A percentile compares a stretch with the other conserved stretches of the same genome.
Evolutionary conservation across 2,329 filamentous ascomycete species (phyloP).

Genomic region (Aspergillus brasiliensis): DNA sequence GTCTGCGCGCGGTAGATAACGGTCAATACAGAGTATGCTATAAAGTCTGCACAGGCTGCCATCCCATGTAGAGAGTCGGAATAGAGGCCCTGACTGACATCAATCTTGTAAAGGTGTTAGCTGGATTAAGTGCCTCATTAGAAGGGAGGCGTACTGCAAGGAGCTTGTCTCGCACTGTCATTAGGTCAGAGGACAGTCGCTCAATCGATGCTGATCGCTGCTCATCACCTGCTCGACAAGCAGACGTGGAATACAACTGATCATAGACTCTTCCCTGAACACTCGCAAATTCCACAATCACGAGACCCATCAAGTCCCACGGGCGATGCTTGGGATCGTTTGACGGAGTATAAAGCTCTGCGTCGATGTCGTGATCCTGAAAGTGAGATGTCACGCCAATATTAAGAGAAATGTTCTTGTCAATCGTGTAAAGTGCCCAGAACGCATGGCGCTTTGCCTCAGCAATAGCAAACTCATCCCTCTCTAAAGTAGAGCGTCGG

Average conservation of each 20-base stretch:
- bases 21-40: conserved; percentile 27
- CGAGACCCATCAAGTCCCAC: conserved; percentile 29
- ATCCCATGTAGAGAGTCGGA: conserved; percentile 28
- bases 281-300: conserved; percentile 24
- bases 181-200: conserved; percentile 24
- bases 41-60: conserved; percentile 30
- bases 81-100: conserved; percentile 26
- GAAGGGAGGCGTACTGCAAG: conserved; percentile 18
- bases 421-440: conserved; percentile 30
- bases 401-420: conserved; percentile 30
- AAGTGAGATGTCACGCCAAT: conserved; percentile 28
- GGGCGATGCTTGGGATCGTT: conserved; percentile 19
- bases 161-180: conserved; percentile 25
- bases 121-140: background rate
- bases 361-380: conserved; percentile 32
- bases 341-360: conserved; percentile 22
- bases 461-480: conserved; percentile 16
- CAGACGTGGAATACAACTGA: conserved; percentile 26
- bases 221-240: conserved; percentile 17
- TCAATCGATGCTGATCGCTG: conserved; percentile 20
- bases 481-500: conserved; percentile 17
- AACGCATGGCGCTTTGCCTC: conserved; percentile 28
- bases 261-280: conserved; percentile 30
- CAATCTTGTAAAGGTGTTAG: conserved; percentile 17
- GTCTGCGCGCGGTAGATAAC: conserved; percentile 31